These are phyloP conservation scores for Boletus pseudo-olivaceus DNA, from an alignment of 768 basidiomycete genomes.

Conservation along the genomic window DNA sequence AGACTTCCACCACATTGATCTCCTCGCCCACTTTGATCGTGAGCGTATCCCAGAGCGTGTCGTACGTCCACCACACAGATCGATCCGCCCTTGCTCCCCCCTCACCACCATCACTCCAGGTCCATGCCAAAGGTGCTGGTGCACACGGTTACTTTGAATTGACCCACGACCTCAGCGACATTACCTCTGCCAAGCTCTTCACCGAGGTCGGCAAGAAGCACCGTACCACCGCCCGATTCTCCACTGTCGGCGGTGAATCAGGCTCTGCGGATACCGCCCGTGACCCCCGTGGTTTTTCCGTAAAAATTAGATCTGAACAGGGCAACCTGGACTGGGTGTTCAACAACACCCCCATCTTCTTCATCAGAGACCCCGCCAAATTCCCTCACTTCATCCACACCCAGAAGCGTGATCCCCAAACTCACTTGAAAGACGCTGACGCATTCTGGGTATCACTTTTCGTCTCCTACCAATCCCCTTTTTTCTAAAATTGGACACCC, in stretches of 20 bases:
- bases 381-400: slow-evolving; percentile 96
- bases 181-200: slow-evolving; percentile 71
- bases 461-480: too few species aligned
- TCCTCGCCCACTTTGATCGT: slow-evolving; percentile 88
- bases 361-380: slow-evolving; percentile 81
- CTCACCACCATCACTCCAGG: slow-evolving; percentile 43
- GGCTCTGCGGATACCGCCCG: slow-evolving; percentile 92
- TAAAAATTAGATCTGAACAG: slow-evolving; percentile 85
- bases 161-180: slow-evolving; percentile 80
- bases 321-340: slow-evolving; percentile 92
- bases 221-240: slow-evolving; percentile 80
- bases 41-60: slow-evolving; percentile 97
- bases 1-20: slow-evolving; percentile 89
- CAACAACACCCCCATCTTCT: slow-evolving; percentile 92
- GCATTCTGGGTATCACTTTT: slow-evolving; percentile 66
- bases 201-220: slow-evolving; percentile 64
- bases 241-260: slow-evolving; percentile 85
- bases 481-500: slow-evolving; percentile 7
- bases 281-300: slow-evolving; percentile 90
- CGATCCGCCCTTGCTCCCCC: neutral
- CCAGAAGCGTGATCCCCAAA: slow-evolving; percentile 88
- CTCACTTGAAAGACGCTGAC: slow-evolving; percentile 84
- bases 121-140: slow-evolving; percentile 90
- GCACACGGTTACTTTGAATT: slow-evolving; percentile 93
- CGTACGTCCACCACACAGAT: slow-evolving; percentile 39